Base-by-base conservation (phyloP, 805 yeast genomes). In the Henningerozyma blattae region DNA sequence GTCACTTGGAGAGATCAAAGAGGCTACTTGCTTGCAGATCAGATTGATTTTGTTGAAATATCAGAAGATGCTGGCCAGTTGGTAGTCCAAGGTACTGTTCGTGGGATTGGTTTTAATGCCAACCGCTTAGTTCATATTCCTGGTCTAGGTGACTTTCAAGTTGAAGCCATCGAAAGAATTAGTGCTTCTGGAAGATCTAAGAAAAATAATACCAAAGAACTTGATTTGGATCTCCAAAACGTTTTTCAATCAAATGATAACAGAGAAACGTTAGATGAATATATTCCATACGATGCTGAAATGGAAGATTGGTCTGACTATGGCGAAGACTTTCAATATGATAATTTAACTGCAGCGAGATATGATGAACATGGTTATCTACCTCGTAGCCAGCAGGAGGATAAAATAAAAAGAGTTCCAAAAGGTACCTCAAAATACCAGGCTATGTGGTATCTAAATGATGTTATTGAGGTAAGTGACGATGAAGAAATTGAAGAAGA, bases 1-100 rank as follows among this genome's bases (percentile, higher is more conserved):
- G 65, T 93, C 31, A 72, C 72, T 17, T 91, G 98, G 97, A 77
- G 97, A 60, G 96, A 89, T 46, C 61, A 76, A n/a, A 68, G 98
- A 51, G 89, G 95, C 6, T 91, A 86, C 60, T 34, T 91, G 34
- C 68, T 91, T 8, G 87, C 93, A 2, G 93, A 86, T 44, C 49
- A 58, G 4, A 65, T 81, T 1, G 56, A 52, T 39, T 45, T 53
- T 29, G 35, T 46, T 18, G 61, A 56, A 35, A 36, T 41, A 18
- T 32, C 26, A 19, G 30, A 34, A 17, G 37, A 40, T 16, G 43
- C 36, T 26, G 65, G 63, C 6, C 48, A 61, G 19, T 52, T 86
- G 26, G 70, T 71, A 5, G 69, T 91, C 5, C 79, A 77, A 51
- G 99, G 98, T 32, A 70, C 75, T 4, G 85, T 83, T 4, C 72